Conservation (phyloP, 257 asterid genomes). For the Solanum chiquidenum region DNA sequence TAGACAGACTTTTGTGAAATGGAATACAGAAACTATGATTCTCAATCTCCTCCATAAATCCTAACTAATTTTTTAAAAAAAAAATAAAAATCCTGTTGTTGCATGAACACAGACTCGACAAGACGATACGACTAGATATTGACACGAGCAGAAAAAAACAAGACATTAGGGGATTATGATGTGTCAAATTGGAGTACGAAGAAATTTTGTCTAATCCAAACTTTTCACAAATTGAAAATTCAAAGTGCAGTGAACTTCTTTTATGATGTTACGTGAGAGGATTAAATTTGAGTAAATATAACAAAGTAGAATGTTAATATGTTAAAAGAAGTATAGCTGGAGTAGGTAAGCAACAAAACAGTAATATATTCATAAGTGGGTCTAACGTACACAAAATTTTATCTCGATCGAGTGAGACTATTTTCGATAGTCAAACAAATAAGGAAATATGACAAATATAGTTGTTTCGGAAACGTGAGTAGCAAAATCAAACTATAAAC, state of each 20-base stretch:
- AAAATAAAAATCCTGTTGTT: not conserved
- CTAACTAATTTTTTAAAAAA: not conserved
- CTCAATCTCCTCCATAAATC: too few relatives aligned
- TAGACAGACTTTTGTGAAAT: not conserved
- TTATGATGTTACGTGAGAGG: not conserved
- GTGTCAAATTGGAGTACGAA: not conserved
- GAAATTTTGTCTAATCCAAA: not conserved
- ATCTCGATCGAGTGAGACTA: too few relatives aligned
- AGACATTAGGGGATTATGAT: not conserved
- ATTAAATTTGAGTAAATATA: not conserved
- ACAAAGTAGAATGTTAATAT: not conserved
- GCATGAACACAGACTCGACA: not conserved
- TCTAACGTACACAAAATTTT: rapidly evolving
- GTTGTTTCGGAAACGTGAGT: not conserved
- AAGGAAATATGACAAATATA: not conserved
- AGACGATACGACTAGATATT: not conserved
- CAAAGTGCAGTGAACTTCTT: not conserved
- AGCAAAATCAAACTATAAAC: not conserved
- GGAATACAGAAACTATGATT: not conserved
- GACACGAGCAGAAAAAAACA: not conserved
- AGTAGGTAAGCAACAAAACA: not conserved
- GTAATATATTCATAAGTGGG: rapidly evolving
- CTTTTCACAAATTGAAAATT: not conserved
- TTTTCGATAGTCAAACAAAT: too few relatives aligned
- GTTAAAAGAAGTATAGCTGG: not conserved